Percentiles rank a stretch among this genome's conserved stretches.
phyloP scores from a whole-genome alignment of 1,139 yeast species.

The Blastobotrys niveus region DNA sequence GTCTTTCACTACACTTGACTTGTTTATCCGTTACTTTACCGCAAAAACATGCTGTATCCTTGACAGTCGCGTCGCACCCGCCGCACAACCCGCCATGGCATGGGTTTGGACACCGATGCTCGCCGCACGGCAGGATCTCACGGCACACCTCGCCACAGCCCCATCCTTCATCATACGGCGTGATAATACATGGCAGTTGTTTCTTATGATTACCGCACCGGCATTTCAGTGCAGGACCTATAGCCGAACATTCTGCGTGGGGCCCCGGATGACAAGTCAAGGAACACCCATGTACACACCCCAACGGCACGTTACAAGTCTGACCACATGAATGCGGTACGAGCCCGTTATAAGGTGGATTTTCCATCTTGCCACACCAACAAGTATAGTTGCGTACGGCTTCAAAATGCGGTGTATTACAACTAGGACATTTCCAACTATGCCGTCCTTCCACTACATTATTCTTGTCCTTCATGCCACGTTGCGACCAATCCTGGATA shows the following conservation, averaged over 20 bases:
- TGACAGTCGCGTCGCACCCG: constrained; percentile 46
- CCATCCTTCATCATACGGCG: constrained; percentile 74
- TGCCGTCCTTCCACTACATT: constrained; percentile 27
- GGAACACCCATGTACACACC: constrained; percentile 62
- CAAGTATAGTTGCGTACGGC: constrained; percentile 66
- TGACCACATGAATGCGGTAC: constrained; percentile 89
- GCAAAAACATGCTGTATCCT: constrained; percentile 66
- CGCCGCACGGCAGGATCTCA: constrained; percentile 60
- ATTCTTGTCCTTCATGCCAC: constrained; percentile 41
- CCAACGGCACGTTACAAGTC: constrained; percentile 54
- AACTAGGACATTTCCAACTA: constrained; percentile 86
- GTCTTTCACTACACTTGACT: constrained; percentile 25
- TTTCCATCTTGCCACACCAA: constrained; percentile 80
- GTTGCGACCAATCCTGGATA: constrained; percentile 72
- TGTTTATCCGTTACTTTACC: constrained; percentile 40
- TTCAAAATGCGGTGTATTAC: constrained; percentile 51
- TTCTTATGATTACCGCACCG: constrained; percentile 64
- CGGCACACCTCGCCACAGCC: constrained; percentile 58
- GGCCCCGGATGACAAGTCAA: constrained; percentile 85
- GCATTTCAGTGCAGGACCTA: constrained; percentile 66
- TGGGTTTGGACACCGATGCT: constrained; percentile 51
- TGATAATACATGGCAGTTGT: constrained; percentile 68
- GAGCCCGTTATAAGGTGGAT: constrained; percentile 57
- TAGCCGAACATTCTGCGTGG: constrained; percentile 74
- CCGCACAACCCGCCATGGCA: constrained; percentile 85